Evolutionary conservation across 148 eudicot genomes (phyloP), one percentile per base, ranked within the genome.

Genomic region (Dysphania ambrosioides): DNA sequence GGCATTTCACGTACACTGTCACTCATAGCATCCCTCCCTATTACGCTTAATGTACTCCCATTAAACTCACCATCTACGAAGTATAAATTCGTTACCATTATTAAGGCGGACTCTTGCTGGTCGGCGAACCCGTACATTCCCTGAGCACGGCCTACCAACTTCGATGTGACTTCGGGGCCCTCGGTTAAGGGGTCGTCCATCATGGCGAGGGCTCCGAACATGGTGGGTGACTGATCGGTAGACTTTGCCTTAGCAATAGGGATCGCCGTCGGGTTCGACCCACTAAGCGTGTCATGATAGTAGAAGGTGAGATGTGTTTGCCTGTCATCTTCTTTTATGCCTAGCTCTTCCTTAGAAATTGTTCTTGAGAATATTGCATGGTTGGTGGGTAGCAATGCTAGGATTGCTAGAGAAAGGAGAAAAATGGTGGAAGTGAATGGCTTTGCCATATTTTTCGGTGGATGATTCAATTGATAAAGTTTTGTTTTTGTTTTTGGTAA

Each of bases 71-170:
- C 86, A 23, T 81, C 78, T 16, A 62, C 34, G 51, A 87, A 79
- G 0, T 64, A 56, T 18, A 85, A 78, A 53, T 85, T 85, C 86
- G 83, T 80, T 11, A 80, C 65, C 88, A 83, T 85, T 31, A 78
- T 42, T 9, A 80, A 66, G 10, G 83, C 83, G 9, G 58, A 19
- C 41, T 79, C 86, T 8, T 73, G 69, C 31, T 72, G 83, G 40
- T 82, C 82, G 0, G 86, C 86, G 19, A 77, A 24, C 0, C 80
- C 86, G 71, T 83, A 83, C 64, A 87, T 79, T 32, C 90, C 90
- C 58, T 87, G 90, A 35, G 88, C 90, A 61, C 80, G 75, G 60
- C 90, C 90, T 21, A 83, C 85, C 2, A 78, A 41, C 11, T 79
- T 83, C 1, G 90, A 85, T 30, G 73, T 70, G 65, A 32, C 4